These are phyloP conservation scores for Tulasnella sp. DNA, from an alignment of 768 basidiomycete species.

Conservation along the genomic window DNA sequence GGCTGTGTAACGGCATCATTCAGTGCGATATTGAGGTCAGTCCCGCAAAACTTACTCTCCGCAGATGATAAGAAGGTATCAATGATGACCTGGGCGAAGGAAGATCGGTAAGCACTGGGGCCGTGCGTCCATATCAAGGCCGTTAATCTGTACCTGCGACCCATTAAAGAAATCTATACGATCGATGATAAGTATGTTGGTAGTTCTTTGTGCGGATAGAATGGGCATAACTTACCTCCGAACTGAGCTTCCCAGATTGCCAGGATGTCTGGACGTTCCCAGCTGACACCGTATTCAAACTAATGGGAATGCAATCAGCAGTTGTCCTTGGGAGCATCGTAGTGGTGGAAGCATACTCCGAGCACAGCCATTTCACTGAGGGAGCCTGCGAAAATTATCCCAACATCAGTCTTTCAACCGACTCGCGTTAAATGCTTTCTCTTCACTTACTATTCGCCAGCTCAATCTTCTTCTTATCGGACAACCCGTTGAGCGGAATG, in stretches of 20 bases:
- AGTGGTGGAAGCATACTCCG: conserved; percentile 41
- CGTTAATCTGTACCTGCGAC: conserved; percentile 47
- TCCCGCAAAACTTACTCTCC: conserved; percentile 48
- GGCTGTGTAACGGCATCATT: conserved; percentile 34
- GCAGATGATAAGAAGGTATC: conserved; percentile 80
- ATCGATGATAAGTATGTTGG: not conserved
- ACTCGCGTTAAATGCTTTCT: not conserved
- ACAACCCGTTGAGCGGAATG: conserved; percentile 69
- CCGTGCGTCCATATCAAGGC: not conserved
- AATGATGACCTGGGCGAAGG: conserved; percentile 50
- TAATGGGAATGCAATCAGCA: conserved; percentile 24
- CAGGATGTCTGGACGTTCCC: conserved; percentile 71
- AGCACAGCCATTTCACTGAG: conserved; percentile 84
- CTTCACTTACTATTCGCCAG: conserved; percentile 65
- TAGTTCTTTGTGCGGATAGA: not conserved
- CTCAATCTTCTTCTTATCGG: conserved; percentile 56
- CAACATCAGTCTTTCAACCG: not conserved
- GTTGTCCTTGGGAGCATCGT: not conserved
- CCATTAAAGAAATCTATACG: conserved; percentile 76
- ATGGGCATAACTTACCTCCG: conserved; percentile 12
- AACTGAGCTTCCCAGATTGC: conserved; percentile 87
- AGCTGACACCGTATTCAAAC: conserved; percentile 87
- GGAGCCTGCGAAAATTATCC: conserved; percentile 45
- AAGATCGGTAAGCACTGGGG: not conserved
- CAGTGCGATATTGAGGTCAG: not conserved